Percentiles rank a stretch among this genome's conserved stretches.
Evolutionary conservation across 805 yeast genomes (phyloP).

Genomic region (Wickerhamiella shivajii): DNA sequence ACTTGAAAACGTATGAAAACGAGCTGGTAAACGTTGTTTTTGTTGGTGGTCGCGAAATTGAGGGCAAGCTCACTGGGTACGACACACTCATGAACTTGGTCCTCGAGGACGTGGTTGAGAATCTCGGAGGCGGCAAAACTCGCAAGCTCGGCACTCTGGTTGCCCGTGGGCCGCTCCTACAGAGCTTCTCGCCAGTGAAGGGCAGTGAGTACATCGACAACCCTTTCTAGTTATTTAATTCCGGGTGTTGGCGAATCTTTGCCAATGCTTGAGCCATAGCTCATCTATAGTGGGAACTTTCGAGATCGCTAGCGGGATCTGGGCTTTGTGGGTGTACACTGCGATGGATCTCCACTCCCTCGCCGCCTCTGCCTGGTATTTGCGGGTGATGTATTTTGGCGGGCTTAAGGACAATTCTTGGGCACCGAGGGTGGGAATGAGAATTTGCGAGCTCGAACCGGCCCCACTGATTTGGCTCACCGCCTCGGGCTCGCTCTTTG

Average conservation of each 20-base stretch:
- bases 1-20: slow-evolving; percentile 63
- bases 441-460: too few species aligned
- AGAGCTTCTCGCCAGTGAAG: slow-evolving; percentile 43
- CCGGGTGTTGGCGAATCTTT: slow-evolving; percentile 4
- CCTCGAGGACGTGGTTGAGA: slow-evolving; percentile 47
- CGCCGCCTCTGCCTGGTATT: too few species aligned
- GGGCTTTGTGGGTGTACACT: too few species aligned
- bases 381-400: too few species aligned
- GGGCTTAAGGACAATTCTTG: too few species aligned
- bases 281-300: slow-evolving; percentile 3
- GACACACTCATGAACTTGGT: slow-evolving; percentile 89
- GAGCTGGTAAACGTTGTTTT: slow-evolving; percentile 61
- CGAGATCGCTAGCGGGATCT: too few species aligned
- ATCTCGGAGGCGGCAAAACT: slow-evolving; percentile 27
- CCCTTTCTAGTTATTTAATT: slow-evolving; percentile 34
- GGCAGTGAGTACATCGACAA: slow-evolving; percentile 47
- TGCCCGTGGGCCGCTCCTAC: slow-evolving; percentile 68
- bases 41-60: slow-evolving; percentile 73
- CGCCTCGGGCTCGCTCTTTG: too few species aligned
- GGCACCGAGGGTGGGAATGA: too few species aligned
- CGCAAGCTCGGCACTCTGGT: slow-evolving; percentile 67
- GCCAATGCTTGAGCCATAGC: slow-evolving; percentile 9
- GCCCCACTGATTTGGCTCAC: too few species aligned
- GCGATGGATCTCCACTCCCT: too few species aligned
- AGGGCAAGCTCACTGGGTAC: slow-evolving; percentile 74